Percentiles rank a stretch among this genome's conserved stretches.
phyloP scores from a whole-genome alignment of 768 basidiomycete genomes.

The Cystofilobasidium macerans region DNA sequence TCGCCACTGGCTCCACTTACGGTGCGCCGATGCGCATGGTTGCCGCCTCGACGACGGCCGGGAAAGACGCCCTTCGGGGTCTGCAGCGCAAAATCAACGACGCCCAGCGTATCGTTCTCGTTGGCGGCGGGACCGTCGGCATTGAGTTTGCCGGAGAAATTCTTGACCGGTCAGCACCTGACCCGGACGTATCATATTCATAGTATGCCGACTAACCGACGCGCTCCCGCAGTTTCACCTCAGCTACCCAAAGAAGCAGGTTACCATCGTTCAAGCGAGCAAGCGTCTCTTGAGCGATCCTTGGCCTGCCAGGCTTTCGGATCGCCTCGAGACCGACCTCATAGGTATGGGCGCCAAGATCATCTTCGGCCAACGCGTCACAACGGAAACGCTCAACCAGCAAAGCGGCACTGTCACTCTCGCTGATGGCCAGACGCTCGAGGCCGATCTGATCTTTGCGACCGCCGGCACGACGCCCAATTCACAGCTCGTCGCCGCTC shows the following conservation, averaged over 20 bases:
- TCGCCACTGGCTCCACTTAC: slow-evolving; percentile 22
- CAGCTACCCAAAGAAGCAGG: slow-evolving; percentile 27
- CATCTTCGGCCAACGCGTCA: not conserved
- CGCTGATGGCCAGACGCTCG: slow-evolving; percentile 1
- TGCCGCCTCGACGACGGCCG: not conserved
- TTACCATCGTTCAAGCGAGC: not conserved
- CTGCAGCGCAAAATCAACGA: slow-evolving; percentile 1
- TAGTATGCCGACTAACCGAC: no score
- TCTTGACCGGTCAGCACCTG: slow-evolving; percentile 28
- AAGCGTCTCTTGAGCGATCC: slow-evolving; percentile 6
- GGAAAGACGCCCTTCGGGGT: not conserved
- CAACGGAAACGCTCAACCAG: not conserved
- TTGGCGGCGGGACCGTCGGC: slow-evolving; percentile 41
- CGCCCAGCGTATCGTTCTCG: slow-evolving; percentile 33
- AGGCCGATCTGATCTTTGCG: slow-evolving; percentile 15
- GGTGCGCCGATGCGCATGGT: not conserved
- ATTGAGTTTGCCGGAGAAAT: slow-evolving; percentile 37
- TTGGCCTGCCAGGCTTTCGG: slow-evolving; percentile 8
- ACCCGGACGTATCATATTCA: no score
- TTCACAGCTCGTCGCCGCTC: slow-evolving; percentile 5
- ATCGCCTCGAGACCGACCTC: slow-evolving; percentile 2
- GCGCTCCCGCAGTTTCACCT: no score
- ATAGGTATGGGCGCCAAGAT: not conserved
- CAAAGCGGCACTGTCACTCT: slow-evolving; percentile 1
- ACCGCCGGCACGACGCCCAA: slow-evolving; percentile 14